Base-by-base conservation (phyloP, 2,329 filamentous ascomycete species). In the Exophiala mesophila region DNA sequence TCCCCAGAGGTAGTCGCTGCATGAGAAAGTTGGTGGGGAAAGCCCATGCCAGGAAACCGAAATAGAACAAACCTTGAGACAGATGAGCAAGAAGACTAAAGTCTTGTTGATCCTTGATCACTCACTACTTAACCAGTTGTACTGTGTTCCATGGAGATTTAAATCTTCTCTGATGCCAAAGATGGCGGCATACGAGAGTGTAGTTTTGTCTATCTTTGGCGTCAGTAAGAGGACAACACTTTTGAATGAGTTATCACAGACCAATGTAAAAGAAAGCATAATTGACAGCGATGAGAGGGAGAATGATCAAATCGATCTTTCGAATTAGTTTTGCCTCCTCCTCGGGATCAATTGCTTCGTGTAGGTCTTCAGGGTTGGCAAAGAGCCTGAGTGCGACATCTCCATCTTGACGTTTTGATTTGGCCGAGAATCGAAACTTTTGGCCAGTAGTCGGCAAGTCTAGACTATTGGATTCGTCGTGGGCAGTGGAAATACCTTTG, bases 21-120 rank as follows among this genome's bases (percentile, higher is more conserved):
- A 85, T 69, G 18, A 85, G 68, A 7, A 76, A 72, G 55, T 74
- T 81, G 1, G 80, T 83, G 0, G 80, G 80, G 59, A 80, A 83
- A 57, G 84, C 80, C 73, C 73, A 82, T 2, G 70, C 74, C 9
- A 71, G 57, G 44, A 70, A 71, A 1, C 68, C 68, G 65, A 55
- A 50, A 31, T 59, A 57, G 52, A 78, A 74, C 57, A 71, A 72
- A 46, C 47, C 47, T 50, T 24, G 3, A 3, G 31, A 15, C 4
- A 32, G 7, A 36, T 18, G 74, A 74, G 15, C 76, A 62, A 3
- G 64, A 72, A 76, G 12, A 64, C 67, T 13, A 79, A 53, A 47
- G 72, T 78, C 0, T 72, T 74, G 48, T 77, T 72, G 13, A 18
- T n/a, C 12, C 8, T 48, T 78, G 76, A n/a, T 57, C 78, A 79